Evolutionary conservation across 371 early-diverging fungal species (phyloP).

Genomic region (Globomyces sp.): DNA sequence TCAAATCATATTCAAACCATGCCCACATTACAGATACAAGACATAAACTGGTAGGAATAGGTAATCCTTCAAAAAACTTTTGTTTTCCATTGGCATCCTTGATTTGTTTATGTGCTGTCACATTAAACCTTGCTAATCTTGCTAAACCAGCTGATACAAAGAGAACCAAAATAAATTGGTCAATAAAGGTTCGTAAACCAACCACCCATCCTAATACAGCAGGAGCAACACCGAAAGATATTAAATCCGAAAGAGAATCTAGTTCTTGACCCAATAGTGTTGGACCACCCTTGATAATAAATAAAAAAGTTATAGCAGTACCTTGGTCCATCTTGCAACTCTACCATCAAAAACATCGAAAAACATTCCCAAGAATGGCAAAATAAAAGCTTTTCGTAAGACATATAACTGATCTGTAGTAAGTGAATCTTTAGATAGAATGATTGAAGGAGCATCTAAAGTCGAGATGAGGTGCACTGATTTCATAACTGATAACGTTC

Average conservation of each 20-base stretch:
- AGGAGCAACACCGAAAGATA: constrained; percentile 83
- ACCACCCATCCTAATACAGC: constrained; percentile 80
- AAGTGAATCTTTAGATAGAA: too few relatives aligned
- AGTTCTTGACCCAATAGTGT: constrained; percentile 69
- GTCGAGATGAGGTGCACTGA: not conserved
- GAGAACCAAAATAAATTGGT: constrained; percentile 71
- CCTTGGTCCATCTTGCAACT: constrained; percentile 2
- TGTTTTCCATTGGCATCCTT: constrained; percentile 77
- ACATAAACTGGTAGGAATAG: constrained; percentile 72
- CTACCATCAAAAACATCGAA: constrained; percentile 12
- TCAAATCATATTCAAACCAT: not conserved
- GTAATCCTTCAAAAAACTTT: constrained; percentile 85
- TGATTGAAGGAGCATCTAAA: not conserved
- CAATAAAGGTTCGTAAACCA: constrained; percentile 80
- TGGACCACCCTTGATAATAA: not conserved
- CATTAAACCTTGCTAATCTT: constrained; percentile 85
- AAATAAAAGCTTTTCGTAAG: not conserved
- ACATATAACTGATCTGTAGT: not conserved
- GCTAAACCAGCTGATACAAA: constrained; percentile 88
- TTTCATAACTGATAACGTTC: not conserved
- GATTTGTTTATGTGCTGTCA: constrained; percentile 69
- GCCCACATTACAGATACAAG: constrained; percentile 11
- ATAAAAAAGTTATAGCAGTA: not conserved
- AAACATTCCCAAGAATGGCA: constrained; percentile 4
- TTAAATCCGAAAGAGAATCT: constrained; percentile 84